These are phyloP conservation scores for Ensete glaucum DNA, from an alignment of 176 grass and related monocot genomes.

Conservation along the genomic window DNA sequence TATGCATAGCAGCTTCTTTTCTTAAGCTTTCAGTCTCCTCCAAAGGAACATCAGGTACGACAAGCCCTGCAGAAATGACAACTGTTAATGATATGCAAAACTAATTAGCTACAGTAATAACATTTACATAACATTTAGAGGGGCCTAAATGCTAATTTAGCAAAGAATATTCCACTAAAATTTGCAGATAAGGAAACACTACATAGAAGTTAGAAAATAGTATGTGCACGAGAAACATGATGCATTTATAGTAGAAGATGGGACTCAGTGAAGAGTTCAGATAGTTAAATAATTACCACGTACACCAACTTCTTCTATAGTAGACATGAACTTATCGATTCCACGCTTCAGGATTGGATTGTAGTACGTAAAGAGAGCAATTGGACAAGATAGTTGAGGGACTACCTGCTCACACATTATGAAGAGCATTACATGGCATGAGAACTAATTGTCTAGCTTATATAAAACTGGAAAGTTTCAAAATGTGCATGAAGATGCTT, in stretches of 20 bases:
- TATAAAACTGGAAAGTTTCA: too few relatives aligned
- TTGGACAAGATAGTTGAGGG: slow-evolving; percentile 25
- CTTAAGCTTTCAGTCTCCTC: slow-evolving; percentile 20
- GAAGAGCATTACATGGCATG: not conserved
- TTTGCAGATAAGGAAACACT: not conserved
- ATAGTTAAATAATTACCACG: slow-evolving; percentile 14
- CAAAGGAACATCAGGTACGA: slow-evolving; percentile 18
- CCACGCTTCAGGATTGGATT: slow-evolving; percentile 10
- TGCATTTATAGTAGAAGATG: not conserved
- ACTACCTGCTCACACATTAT: slow-evolving; percentile 13
- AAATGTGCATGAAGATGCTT: too few relatives aligned
- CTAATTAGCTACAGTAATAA: not conserved
- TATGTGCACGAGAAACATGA: not conserved
- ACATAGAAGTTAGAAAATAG: not conserved
- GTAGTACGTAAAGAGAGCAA: slow-evolving; percentile 22
- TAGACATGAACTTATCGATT: slow-evolving; percentile 11
- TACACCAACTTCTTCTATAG: slow-evolving; percentile 13
- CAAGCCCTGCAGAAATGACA: slow-evolving; percentile 22
- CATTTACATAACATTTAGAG: not conserved
- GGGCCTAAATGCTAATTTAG: not conserved
- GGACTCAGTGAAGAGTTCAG: not conserved
- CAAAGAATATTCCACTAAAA: not conserved
- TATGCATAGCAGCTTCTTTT: not conserved
- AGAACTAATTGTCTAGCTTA: too few relatives aligned
- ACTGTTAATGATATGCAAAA: not conserved